These are phyloP conservation scores for Irpex sp. DNA, from an alignment of 1,284 basidiomycete genomes.

Conservation along the genomic window DNA sequence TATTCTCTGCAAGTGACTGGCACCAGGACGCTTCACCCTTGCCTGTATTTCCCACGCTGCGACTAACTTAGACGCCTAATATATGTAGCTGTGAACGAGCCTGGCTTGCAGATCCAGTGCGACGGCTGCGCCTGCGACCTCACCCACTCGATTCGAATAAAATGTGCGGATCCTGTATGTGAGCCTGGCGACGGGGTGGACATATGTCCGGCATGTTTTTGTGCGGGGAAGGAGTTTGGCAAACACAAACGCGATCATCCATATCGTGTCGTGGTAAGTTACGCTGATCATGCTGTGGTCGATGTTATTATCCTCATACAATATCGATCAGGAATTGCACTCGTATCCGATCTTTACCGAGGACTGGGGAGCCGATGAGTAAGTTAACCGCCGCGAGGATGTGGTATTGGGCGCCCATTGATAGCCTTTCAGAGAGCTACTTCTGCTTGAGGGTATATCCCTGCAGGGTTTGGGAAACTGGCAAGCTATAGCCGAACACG, in stretches of 20 bases:
- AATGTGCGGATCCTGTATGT: conserved; percentile 83
- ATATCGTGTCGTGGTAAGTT: conserved; percentile 87
- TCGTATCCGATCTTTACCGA: conserved; percentile 94
- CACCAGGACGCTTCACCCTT: conserved; percentile 23
- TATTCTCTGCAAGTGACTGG: conserved; percentile 21
- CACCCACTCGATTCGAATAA: conserved; percentile 89
- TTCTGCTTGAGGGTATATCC: conserved; percentile 88
- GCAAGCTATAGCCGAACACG: conserved; percentile 94
- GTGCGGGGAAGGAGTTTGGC: conserved; percentile 85
- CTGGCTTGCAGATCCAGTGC: conserved; percentile 74
- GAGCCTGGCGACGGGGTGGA: conserved; percentile 78
- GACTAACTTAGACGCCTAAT: conserved; percentile 36
- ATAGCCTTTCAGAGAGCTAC: conserved; percentile 65
- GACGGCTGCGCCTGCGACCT: conserved; percentile 72
- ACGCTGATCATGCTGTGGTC: background rate
- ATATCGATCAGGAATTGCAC: conserved; percentile 74
- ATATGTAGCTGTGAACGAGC: conserved; percentile 65
- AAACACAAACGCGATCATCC: conserved; percentile 87
- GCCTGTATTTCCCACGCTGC: conserved; percentile 34
- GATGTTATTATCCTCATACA: background rate
- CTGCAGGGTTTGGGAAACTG: conserved; percentile 95
- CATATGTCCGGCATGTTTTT: conserved; percentile 89
- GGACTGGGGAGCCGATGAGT: conserved; percentile 99
- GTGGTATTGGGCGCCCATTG: background rate
- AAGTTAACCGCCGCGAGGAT: conserved; percentile 23